A percentile compares a stretch with the other conserved stretches of the same genome.
These are phyloP conservation scores for Xylaria intraflava DNA, from an alignment of 495 filamentous ascomycete species.

Conservation along the genomic window DNA sequence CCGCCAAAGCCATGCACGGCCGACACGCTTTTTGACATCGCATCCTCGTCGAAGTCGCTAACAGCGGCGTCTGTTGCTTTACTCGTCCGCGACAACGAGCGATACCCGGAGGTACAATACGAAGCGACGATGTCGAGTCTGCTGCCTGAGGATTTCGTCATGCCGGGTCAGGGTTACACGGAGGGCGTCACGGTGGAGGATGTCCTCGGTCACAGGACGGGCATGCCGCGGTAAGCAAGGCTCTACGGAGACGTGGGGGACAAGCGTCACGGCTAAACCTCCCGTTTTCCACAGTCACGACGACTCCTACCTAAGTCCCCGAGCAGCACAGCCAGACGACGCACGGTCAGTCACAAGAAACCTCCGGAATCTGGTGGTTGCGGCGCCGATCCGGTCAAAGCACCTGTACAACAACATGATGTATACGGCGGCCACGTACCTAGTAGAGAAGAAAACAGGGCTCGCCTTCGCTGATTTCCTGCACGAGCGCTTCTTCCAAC, in stretches of 20 bases:
- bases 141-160: conserved; percentile 49
- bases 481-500: conserved; percentile 37
- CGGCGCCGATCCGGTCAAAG: conserved; percentile 30
- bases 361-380: conserved; percentile 38
- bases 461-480: conserved; percentile 37
- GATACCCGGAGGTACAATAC: conserved; percentile 36
- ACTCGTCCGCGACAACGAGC: conserved; percentile 39
- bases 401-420: conserved; percentile 46
- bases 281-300: conserved; percentile 12
- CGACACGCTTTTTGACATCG: conserved; percentile 30
- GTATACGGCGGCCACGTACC: conserved; percentile 37
- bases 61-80: conserved; percentile 44
- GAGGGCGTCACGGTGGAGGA: conserved; percentile 43
- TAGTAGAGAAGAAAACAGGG: conserved; percentile 34
- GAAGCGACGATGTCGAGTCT: conserved; percentile 39
- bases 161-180: conserved; percentile 39
- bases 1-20: conserved; percentile 32
- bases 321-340: conserved; percentile 17
- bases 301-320: conserved; percentile 5
- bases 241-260: neutral
- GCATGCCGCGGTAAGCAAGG: conserved; percentile 31
- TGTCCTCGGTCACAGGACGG: conserved; percentile 41
- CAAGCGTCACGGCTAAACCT: neutral
- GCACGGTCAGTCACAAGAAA: conserved; percentile 31
- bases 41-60: conserved; percentile 50